Evolutionary conservation across 805 yeast genomes (phyloP), one percentile per base, ranked within the genome.

Genomic region (Nakazawaea laoshanensis): DNA sequence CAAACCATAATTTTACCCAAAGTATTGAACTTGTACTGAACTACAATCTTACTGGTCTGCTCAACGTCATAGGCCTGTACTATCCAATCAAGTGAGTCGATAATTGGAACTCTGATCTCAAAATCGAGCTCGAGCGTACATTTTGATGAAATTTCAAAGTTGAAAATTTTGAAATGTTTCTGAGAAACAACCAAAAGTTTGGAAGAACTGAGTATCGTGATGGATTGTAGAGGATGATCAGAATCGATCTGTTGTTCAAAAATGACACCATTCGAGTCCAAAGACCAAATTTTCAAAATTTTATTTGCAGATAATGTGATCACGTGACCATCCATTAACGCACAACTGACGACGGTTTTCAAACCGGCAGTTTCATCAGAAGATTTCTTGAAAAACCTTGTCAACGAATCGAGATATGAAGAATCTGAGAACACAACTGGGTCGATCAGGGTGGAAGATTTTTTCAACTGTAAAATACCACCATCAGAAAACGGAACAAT

Each of bases 401-500:
- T 43, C 52, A 56, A 29, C 55, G 48, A 35, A 47, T 47, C 45
- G 45, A 53, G 46, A 42, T 63, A 73, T 9, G 74, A 53, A 45
- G 64, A 44, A 57, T 78, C 87, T 37, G 65, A 68, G 50, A 80
- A 81, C 19, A 58, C 51, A 2, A 43, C 32, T 4, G 50, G 48
- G n/a, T 36, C 30, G 16, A 43, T 45, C 13, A 45, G 41, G n/a
- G 37, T 16, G 4, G 29, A 19, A 2, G 31, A 27, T 42, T 74
- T 58, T 22, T 46, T 44, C 37, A 81, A 59, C 28, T 75, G 77
- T 31, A 85, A 55, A 26, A 87, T 50, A 1, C 88, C 85, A 17
- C 96, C 96, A 55, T 88, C 94, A 27, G 66, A 64, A 30, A 87
- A 59, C 4, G 85, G 63, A 0, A 80, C 73, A 3, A 86, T 49